Conservation (phyloP, 306 rosid species). For the Benincasa hispida region DNA sequence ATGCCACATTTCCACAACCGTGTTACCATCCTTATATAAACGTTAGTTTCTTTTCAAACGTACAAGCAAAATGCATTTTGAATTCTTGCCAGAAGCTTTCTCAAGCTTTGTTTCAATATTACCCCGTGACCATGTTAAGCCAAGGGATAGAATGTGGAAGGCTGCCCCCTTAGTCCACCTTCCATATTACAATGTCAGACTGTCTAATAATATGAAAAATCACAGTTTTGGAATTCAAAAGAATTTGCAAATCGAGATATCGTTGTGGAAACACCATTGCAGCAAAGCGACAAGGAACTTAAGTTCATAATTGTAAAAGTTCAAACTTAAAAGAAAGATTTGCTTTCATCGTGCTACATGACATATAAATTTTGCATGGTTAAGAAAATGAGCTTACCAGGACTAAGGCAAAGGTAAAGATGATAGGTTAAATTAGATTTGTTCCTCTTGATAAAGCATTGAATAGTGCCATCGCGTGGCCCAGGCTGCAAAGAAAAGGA, state of each 20-base stretch:
- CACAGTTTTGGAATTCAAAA: background rate
- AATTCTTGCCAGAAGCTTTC: background rate
- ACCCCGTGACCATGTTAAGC: background rate
- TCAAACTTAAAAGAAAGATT: background rate
- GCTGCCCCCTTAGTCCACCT: background rate
- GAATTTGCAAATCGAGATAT: background rate
- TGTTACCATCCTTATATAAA: background rate
- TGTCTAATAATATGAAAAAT: background rate
- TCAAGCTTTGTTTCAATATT: background rate
- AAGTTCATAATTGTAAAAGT: background rate
- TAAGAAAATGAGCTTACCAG: conserved; percentile 35
- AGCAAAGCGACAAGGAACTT: background rate
- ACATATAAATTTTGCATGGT: background rate
- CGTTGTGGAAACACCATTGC: background rate
- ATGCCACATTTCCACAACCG: background rate
- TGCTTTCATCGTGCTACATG: background rate
- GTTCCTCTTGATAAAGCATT: conserved; percentile 92
- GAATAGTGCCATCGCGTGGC: conserved; percentile 59
- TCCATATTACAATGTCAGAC: background rate
- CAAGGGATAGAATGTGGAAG: background rate
- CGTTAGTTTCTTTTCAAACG: background rate
- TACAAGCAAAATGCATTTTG: background rate
- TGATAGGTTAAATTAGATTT: conserved; percentile 76
- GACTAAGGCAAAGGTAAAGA: conserved; percentile 85
- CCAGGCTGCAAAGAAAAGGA: conserved; percentile 50